These are phyloP conservation scores for Sporisorium iseilematis-ciliati DNA, from an alignment of 1,284 basidiomycete species.

Conservation along the genomic window DNA sequence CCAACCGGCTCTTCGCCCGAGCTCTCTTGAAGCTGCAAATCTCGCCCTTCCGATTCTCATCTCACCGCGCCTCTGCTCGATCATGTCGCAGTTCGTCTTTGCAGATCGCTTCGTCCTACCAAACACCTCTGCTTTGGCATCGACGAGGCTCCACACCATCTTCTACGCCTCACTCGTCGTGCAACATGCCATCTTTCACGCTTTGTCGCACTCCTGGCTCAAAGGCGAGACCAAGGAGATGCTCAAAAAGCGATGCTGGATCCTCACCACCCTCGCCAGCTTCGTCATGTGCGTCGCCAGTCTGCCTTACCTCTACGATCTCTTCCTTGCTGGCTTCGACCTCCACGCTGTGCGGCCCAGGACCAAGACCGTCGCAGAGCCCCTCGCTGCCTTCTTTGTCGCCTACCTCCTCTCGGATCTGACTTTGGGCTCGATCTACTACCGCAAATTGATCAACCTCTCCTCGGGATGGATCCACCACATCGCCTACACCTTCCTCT, in stretches of 20 bases:
- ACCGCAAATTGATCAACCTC: slow-evolving; percentile 65
- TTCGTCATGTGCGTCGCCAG: slow-evolving; percentile 61
- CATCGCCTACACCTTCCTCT: slow-evolving; percentile 62
- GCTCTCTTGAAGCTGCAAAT: background rate
- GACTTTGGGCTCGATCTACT: slow-evolving; percentile 63
- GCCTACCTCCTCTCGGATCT: slow-evolving; percentile 67
- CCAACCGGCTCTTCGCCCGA: background rate
- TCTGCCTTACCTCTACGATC: slow-evolving; percentile 62
- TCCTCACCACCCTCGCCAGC: slow-evolving; percentile 66
- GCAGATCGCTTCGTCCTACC: slow-evolving; percentile 46
- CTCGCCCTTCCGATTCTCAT: background rate
- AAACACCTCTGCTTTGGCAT: slow-evolving; percentile 29
- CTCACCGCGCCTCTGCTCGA: background rate
- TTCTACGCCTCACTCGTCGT: slow-evolving; percentile 57
- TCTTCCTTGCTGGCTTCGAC: slow-evolving; percentile 58
- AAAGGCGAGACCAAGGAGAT: slow-evolving; percentile 51
- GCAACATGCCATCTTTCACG: slow-evolving; percentile 62
- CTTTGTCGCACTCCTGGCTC: slow-evolving; percentile 53
- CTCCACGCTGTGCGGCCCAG: slow-evolving; percentile 53
- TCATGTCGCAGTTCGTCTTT: slow-evolving; percentile 45
- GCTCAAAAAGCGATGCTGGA: slow-evolving; percentile 67
- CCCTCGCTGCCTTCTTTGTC: slow-evolving; percentile 62
- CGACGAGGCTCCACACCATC: slow-evolving; percentile 34
- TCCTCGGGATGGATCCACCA: slow-evolving; percentile 68
- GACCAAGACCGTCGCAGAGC: slow-evolving; percentile 54